Conservation (phyloP, 169 alveolate species). For the Eimeria tenella region DNA sequence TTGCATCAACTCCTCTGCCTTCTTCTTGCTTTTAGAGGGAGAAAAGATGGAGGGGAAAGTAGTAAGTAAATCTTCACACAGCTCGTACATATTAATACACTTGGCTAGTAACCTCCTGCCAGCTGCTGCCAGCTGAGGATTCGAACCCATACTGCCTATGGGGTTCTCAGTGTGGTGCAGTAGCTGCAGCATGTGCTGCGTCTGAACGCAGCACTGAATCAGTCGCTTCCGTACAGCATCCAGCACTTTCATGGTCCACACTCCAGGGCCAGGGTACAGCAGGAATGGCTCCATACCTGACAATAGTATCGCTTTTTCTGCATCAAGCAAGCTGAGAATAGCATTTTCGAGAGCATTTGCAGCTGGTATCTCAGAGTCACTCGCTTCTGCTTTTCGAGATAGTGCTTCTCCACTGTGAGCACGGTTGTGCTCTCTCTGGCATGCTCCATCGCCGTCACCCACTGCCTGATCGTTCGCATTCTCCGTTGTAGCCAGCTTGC, state of each 20-base stretch:
- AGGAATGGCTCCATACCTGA: slow-evolving; percentile 78
- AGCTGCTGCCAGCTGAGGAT: slow-evolving; percentile 5
- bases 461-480: background rate
- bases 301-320: slow-evolving; percentile 41
- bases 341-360: slow-evolving; percentile 5
- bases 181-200: slow-evolving; percentile 55
- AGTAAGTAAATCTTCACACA: slow-evolving; percentile 36
- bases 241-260: slow-evolving; percentile 55
- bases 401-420: background rate
- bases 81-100: slow-evolving; percentile 53
- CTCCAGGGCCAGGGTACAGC: slow-evolving; percentile 71
- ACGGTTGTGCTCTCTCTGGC: background rate
- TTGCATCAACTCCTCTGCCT: slow-evolving; percentile 35
- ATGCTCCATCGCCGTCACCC: background rate
- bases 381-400: background rate
- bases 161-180: background rate
- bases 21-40: slow-evolving; percentile 30
- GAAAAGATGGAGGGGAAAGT: slow-evolving; percentile 42
- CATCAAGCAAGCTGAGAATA: slow-evolving; percentile 35
- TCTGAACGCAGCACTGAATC: slow-evolving; percentile 59
- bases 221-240: slow-evolving; percentile 57
- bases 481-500: background rate
- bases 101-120: slow-evolving; percentile 31
- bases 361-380: background rate
- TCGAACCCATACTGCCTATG: slow-evolving; percentile 3